Percentiles rank a stretch among this genome's conserved stretches.
Evolutionary conservation across 495 filamentous ascomycete species (phyloP).

Genomic region (Tuber brumale): DNA sequence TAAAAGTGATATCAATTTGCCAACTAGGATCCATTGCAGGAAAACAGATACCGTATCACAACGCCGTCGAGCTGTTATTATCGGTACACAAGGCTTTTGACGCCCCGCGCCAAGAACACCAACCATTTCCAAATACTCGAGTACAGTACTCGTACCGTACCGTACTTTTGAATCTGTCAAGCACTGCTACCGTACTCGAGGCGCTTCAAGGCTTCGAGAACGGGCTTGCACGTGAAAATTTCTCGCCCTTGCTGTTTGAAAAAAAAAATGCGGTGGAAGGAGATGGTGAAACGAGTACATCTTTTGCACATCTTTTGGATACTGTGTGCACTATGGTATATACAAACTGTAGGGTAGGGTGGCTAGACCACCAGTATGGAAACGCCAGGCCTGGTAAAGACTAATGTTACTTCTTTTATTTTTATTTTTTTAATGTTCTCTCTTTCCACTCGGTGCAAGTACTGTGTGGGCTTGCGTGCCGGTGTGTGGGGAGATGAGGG

Average conservation of each 20-base stretch:
- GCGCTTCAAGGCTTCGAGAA: background rate
- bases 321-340: background rate
- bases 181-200: background rate
- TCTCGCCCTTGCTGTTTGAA: background rate
- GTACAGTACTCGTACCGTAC: too few relatives aligned
- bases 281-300: background rate
- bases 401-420: background rate
- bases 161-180: too few relatives aligned
- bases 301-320: background rate
- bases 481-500: background rate
- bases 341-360: background rate
- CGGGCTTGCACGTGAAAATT: background rate
- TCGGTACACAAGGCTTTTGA: too few relatives aligned
- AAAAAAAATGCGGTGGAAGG: background rate
- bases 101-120: too few relatives aligned
- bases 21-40: too few relatives aligned
- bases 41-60: too few relatives aligned
- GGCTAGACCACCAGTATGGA: background rate
- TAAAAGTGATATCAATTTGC: too few relatives aligned
- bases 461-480: background rate
- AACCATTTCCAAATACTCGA: too few relatives aligned
- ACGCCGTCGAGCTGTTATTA: too few relatives aligned
- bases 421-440: background rate
- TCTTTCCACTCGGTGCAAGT: background rate
- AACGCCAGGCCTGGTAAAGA: background rate